Evolutionary conservation across 1,139 yeast species (phyloP), one percentile per base, ranked within the genome.

Genomic region (Geotrichum siamense): DNA sequence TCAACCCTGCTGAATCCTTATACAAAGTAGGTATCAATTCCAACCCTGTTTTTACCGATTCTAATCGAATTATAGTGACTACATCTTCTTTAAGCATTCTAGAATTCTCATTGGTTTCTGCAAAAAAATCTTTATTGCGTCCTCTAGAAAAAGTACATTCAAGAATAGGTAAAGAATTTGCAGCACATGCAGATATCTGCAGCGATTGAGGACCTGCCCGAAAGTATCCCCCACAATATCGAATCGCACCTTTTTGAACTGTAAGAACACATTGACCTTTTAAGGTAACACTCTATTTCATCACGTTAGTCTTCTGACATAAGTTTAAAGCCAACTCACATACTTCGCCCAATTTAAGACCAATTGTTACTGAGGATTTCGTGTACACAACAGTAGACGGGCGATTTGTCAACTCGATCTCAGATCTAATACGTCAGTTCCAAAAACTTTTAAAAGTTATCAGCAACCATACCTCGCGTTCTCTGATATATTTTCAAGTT

Each of bases 211-310:
- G 28, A 13, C 54, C 49, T 2, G 62, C 62, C 9, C 51, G 48
- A 13, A 64, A 75, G 12, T 68, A 64, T 2, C 75, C 71, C 28
- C 82, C 82, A 39, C 82, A 67, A 9, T 78, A 57, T 0, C 69
- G 57, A 1, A 75, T 56, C 0, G 79, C 76, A 13, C 95, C 95
- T 54, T 76, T 66, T 42, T 74, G 68, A 0, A 84, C 67, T 5
- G 65, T 63, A 20, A 84, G 41, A 5, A 52, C 56, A 53, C 72
- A 80, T 51, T 75, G 78, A 0, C 95, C 95, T 36, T 71, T 69
- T 1, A 83, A 48, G 26, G 77, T 61, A 2, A 84, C 52, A 28
- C 27, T 32, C 47, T 43, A 22, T 8, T 8, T 13, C 20, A 23
- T 28, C 30, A 20, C n/a, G n/a, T n/a, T n/a, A n/a, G n/a, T n/a